These are phyloP conservation scores for Xylariales sp. DNA, from an alignment of 2,329 filamentous ascomycete species.

Conservation along the genomic window DNA sequence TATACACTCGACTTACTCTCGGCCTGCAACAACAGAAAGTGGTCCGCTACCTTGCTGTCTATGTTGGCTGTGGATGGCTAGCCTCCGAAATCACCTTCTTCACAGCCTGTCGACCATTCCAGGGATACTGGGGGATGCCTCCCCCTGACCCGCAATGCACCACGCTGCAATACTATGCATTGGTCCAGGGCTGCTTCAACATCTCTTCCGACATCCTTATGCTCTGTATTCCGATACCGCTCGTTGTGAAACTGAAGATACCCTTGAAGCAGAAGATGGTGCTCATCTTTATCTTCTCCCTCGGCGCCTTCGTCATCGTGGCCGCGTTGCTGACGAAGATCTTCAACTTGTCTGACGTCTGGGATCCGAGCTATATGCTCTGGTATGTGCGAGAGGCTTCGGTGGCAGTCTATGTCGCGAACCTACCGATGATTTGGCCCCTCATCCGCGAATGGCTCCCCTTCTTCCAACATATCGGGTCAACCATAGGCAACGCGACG, in stretches of 20 bases:
- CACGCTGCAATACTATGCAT: conserved; percentile 40
- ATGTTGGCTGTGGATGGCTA: conserved; percentile 35
- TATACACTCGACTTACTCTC: conserved; percentile 37
- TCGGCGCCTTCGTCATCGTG: conserved; percentile 43
- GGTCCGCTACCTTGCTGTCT: conserved; percentile 34
- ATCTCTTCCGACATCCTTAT: conserved; percentile 43
- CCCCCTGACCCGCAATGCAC: conserved; percentile 40
- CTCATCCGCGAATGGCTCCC: conserved; percentile 36
- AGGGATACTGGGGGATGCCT: conserved; percentile 43
- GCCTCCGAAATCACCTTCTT: conserved; percentile 42
- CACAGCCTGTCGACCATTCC: conserved; percentile 39
- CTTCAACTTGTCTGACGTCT: conserved; percentile 34
- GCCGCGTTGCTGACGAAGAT: conserved; percentile 39
- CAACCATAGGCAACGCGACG: neutral
- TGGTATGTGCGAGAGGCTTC: conserved; percentile 52
- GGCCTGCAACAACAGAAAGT: conserved; percentile 27
- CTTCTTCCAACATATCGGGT: conserved; percentile 19
- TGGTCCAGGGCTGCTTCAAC: conserved; percentile 44
- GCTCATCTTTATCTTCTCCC: conserved; percentile 42
- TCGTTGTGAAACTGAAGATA: conserved; percentile 37
- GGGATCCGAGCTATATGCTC: conserved; percentile 32
- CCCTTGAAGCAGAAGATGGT: conserved; percentile 40
- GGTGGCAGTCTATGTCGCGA: conserved; percentile 48
- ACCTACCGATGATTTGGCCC: conserved; percentile 49
- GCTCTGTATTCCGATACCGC: conserved; percentile 41